Percentiles rank a stretch among this genome's conserved stretches.
Evolutionary conservation across 2,329 filamentous ascomycete species (phyloP).

Genomic region (Epichloe coenophiala): DNA sequence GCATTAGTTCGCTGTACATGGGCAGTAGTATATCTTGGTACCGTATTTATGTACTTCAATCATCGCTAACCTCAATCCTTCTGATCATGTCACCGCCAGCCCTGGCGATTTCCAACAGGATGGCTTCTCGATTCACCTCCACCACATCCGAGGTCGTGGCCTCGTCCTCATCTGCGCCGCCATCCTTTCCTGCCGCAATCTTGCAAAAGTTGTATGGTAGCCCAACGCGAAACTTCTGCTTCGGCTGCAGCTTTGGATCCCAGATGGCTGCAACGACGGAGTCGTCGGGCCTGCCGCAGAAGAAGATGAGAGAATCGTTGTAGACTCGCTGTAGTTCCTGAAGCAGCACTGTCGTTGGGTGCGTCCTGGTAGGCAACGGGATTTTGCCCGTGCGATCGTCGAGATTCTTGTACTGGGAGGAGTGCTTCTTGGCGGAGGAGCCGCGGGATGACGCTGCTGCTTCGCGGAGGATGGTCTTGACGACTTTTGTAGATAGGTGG

Average conservation of each 20-base stretch:
- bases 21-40: too few relatives aligned
- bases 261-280: constrained; percentile 42
- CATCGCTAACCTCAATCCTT: constrained; percentile 39
- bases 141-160: constrained; percentile 27
- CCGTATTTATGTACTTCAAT: not conserved
- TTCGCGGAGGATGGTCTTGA: constrained; percentile 28
- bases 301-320: constrained; percentile 61
- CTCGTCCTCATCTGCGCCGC: constrained; percentile 22
- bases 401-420: constrained; percentile 71
- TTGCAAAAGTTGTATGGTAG: constrained; percentile 45
- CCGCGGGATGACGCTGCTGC: constrained; percentile 16
- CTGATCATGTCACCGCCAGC: constrained; percentile 55
- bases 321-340: constrained; percentile 56
- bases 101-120: constrained; percentile 60
- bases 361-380: constrained; percentile 37
- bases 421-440: constrained; percentile 24
- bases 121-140: constrained; percentile 51
- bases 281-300: constrained; percentile 51
- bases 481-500: constrained; percentile 45
- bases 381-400: constrained; percentile 38
- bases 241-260: constrained; percentile 36
- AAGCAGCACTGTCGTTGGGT: constrained; percentile 51
- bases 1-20: too few relatives aligned
- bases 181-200: constrained; percentile 11
- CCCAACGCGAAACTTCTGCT: constrained; percentile 55